Evolutionary conservation across 1,139 yeast species (phyloP).

Genomic region (Yamadazyma songkhlaensis): DNA sequence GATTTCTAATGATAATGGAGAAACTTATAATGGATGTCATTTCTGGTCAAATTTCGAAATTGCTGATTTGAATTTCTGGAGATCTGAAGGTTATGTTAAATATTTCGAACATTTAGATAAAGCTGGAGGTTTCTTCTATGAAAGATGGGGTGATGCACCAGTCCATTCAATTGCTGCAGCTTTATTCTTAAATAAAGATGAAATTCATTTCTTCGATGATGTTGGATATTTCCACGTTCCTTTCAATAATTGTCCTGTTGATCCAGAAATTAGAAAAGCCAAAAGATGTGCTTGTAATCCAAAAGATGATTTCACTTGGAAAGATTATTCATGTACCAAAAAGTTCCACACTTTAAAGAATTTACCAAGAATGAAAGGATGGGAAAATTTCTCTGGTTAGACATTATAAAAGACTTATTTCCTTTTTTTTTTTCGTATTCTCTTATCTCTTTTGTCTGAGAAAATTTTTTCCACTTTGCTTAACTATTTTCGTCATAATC

Average conservation of each 20-base stretch:
- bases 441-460: too few species aligned
- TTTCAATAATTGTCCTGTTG: constrained; percentile 74
- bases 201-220: constrained; percentile 77
- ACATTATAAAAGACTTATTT: neutral
- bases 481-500: too few species aligned
- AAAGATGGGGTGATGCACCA: constrained; percentile 95
- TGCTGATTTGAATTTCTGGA: constrained; percentile 72
- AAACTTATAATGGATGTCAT: constrained; percentile 73
- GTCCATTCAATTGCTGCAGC: constrained; percentile 88
- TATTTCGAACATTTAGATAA: constrained; percentile 72
- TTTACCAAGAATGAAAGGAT: constrained; percentile 67
- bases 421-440: too few species aligned
- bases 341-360: constrained; percentile 64
- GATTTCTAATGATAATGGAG: constrained; percentile 67
- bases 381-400: constrained; percentile 56
- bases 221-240: constrained; percentile 82
- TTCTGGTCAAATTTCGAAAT: constrained; percentile 90
- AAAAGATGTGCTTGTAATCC: constrained; percentile 75
- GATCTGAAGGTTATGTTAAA: constrained; percentile 62
- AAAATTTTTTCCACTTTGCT: too few species aligned
- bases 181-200: constrained; percentile 61
- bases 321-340: constrained; percentile 80
- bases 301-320: constrained; percentile 77
- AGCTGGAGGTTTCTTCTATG: constrained; percentile 86
- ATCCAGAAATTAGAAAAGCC: constrained; percentile 46